These are phyloP conservation scores for Didymella sp. DNA, from an alignment of 2,329 filamentous ascomycete genomes.

Conservation along the genomic window DNA sequence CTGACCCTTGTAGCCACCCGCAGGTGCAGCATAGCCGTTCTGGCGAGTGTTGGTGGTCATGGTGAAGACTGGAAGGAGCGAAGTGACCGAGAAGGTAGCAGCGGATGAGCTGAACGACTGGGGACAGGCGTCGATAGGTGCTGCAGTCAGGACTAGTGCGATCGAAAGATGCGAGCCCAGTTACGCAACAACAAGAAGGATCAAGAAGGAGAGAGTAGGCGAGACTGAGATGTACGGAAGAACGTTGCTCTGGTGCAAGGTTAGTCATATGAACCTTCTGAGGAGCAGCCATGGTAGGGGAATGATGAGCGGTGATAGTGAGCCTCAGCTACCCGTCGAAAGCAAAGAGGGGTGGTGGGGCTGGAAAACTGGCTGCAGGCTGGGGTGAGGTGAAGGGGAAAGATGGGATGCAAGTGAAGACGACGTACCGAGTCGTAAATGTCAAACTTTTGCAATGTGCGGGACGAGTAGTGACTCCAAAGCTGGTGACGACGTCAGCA, in stretches of 20 bases:
- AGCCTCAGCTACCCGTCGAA: conserved; percentile 16
- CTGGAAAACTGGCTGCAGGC: conserved; percentile 1
- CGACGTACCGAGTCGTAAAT: conserved; percentile 50
- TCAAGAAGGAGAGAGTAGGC: conserved; percentile 25
- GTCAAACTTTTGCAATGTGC: conserved; percentile 51
- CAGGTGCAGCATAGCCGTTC: conserved; percentile 36
- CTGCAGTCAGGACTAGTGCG: conserved; percentile 13
- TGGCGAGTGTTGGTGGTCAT: conserved; percentile 46
- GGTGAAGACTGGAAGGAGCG: conserved; percentile 7
- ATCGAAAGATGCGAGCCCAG: conserved; percentile 16
- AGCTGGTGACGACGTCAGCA: conserved; percentile 41
- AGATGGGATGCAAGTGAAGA: conserved; percentile 12
- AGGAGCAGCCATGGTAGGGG: neutral
- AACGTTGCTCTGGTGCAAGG: conserved; percentile 37
- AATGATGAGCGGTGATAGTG: conserved; percentile 32
- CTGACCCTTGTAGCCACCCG: conserved; percentile 42
- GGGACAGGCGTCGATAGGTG: conserved; percentile 3
- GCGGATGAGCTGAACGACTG: conserved; percentile 4
- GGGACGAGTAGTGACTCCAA: conserved; percentile 52
- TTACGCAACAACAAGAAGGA: conserved; percentile 22
- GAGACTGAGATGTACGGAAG: conserved; percentile 42
- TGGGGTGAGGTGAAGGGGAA: conserved; percentile 18
- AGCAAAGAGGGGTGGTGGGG: conserved; percentile 7
- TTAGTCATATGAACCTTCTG: conserved; percentile 20
- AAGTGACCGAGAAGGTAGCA: conserved; percentile 3